Percentiles rank a stretch among this genome's conserved stretches.
phyloP scores from a whole-genome alignment of 768 basidiomycete species.

The Podaxis sp. region DNA sequence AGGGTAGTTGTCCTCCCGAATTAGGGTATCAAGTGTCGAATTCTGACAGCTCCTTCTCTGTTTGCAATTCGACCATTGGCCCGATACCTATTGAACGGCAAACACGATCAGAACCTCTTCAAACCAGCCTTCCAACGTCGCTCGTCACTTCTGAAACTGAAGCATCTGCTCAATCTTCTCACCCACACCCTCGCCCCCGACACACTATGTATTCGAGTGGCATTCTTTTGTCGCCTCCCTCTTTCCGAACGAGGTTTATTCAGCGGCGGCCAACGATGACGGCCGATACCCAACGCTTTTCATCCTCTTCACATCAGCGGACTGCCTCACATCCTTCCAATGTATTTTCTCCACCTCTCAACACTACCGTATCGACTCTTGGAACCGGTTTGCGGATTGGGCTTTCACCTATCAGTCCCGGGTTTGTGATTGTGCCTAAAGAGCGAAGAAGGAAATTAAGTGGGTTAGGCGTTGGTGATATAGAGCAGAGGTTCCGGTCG shows the following conservation, averaged over 20 bases:
- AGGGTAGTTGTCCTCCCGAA: constrained; percentile 9
- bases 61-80: constrained; percentile 14
- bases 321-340: constrained; percentile 16
- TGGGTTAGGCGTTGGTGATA: constrained; percentile 27
- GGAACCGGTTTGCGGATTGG: constrained; percentile 72
- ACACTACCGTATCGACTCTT: constrained; percentile 34
- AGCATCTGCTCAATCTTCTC: neutral
- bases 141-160: neutral
- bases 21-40: neutral
- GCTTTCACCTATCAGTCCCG: constrained; percentile 71
- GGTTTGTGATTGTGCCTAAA: constrained; percentile 66
- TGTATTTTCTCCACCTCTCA: constrained; percentile 32
- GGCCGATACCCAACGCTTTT: neutral
- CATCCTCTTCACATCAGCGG: constrained; percentile 6
- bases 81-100: constrained; percentile 31
- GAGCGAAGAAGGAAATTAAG: constrained; percentile 48
- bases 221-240: neutral
- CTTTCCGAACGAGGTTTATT: neutral
- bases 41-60: neutral
- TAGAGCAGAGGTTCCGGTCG: constrained; percentile 20
- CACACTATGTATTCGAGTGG: neutral
- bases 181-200: neutral
- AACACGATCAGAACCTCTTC: constrained; percentile 21
- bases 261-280: constrained; percentile 4
- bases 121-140: neutral